Evolutionary conservation across 495 filamentous ascomycete species (phyloP).

Genomic region (Aspergillus sclerotiicarbonarius): DNA sequence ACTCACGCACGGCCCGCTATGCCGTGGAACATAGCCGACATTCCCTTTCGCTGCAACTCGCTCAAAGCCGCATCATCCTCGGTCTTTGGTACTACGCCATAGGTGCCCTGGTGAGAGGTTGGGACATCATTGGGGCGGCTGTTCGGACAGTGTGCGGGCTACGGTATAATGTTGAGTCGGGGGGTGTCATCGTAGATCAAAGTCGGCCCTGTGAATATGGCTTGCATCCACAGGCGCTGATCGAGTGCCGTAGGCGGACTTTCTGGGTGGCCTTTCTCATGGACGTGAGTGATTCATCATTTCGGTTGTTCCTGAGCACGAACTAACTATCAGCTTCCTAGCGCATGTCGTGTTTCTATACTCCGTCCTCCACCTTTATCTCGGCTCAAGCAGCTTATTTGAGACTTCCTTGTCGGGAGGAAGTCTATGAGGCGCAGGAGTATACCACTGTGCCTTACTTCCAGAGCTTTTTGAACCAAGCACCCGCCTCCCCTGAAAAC

Average conservation of each 20-base stretch:
- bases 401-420: slow-evolving; percentile 57
- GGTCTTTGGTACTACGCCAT: slow-evolving; percentile 61
- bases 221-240: slow-evolving; percentile 53
- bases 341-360: slow-evolving; percentile 58
- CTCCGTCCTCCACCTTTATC: slow-evolving; percentile 39
- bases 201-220: slow-evolving; percentile 52
- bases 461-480: slow-evolving; percentile 44
- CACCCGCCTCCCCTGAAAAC: slow-evolving; percentile 22
- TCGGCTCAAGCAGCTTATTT: slow-evolving; percentile 58
- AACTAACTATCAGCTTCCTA: slow-evolving; percentile 17
- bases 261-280: slow-evolving; percentile 66
- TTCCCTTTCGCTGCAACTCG: slow-evolving; percentile 55
- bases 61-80: slow-evolving; percentile 62
- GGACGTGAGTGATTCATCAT: slow-evolving; percentile 46
- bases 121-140: slow-evolving; percentile 59
- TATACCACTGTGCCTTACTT: slow-evolving; percentile 55
- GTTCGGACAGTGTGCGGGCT: slow-evolving; percentile 56
- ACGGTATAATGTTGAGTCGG: slow-evolving; percentile 60
- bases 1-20: slow-evolving; percentile 57
- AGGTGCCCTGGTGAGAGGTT: slow-evolving; percentile 51
- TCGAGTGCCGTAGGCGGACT: slow-evolving; percentile 63
- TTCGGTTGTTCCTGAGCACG: background rate
- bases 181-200: slow-evolving; percentile 46
- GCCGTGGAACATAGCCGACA: slow-evolving; percentile 51
- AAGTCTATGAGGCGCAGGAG: slow-evolving; percentile 55